Evolutionary conservation across 192 early-diverging fungal species (phyloP).

Genomic region (Linnemannia hyalina): DNA sequence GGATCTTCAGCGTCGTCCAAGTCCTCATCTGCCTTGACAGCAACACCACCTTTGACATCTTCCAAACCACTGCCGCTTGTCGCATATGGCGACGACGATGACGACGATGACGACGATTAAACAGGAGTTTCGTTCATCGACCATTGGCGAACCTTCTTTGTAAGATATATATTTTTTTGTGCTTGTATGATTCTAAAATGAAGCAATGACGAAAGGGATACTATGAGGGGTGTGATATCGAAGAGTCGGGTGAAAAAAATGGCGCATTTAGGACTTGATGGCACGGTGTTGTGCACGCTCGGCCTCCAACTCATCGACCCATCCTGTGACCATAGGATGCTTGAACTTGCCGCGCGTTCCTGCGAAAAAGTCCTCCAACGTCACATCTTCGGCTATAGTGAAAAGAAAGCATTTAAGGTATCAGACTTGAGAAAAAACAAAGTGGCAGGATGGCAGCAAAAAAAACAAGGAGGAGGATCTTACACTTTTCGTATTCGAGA

Average conservation of each 20-base stretch:
- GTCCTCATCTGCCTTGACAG: neutral
- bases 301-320: slow-evolving; percentile 86
- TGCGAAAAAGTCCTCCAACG: slow-evolving; percentile 84
- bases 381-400: slow-evolving; percentile 64
- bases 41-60: neutral
- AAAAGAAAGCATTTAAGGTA: neutral
- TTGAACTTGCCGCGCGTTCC: slow-evolving; percentile 84
- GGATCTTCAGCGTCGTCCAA: neutral
- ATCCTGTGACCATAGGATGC: slow-evolving; percentile 84
- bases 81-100: slow-evolving; percentile 29
- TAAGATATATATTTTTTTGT: neutral
- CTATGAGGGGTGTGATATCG: neutral
- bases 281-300: slow-evolving; percentile 60
- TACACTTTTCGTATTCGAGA: slow-evolving; percentile 89
- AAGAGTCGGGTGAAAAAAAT: neutral
- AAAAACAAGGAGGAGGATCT: neutral
- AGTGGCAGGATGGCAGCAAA: neutral
- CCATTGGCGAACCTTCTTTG: neutral
- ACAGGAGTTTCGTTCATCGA: neutral
- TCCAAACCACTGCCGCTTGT: slow-evolving; percentile 22
- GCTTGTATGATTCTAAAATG: neutral
- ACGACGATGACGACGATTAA: slow-evolving; percentile 7
- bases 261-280: slow-evolving; percentile 20
- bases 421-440: neutral
- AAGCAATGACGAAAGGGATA: neutral